A percentile compares a stretch with the other conserved stretches of the same genome.
These are phyloP conservation scores for Rosa lucieae DNA, from an alignment of 306 rosid genomes.

Conservation along the genomic window DNA sequence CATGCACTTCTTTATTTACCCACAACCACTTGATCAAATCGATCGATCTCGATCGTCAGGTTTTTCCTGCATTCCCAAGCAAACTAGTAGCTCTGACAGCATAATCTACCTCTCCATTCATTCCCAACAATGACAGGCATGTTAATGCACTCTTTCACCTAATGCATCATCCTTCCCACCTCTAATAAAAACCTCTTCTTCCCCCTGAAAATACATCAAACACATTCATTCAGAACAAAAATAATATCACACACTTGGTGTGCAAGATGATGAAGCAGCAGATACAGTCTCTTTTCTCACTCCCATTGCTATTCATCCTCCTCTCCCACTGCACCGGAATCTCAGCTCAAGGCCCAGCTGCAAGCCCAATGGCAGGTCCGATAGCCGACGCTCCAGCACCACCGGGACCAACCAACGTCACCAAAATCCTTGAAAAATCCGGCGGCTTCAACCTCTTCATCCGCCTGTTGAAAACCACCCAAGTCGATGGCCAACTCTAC, in stretches of 20 bases:
- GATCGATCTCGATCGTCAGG: conserved; percentile 26
- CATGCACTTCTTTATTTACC: neutral
- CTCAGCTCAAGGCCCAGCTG: conserved; percentile 21
- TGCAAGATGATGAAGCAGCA: conserved; percentile 32
- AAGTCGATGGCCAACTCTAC: conserved; percentile 47
- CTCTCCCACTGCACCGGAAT: conserved; percentile 22
- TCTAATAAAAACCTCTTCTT: conserved; percentile 42
- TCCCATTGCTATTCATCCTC: conserved; percentile 32
- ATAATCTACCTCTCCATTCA: conserved; percentile 40
- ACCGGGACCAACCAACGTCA: conserved; percentile 44
- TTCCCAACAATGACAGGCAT: conserved; percentile 32
- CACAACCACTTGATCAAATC: conserved; percentile 12
- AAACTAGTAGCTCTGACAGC: conserved; percentile 40
- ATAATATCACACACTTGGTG: neutral
- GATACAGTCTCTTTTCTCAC: conserved; percentile 29
- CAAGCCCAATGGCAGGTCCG: conserved; percentile 5
- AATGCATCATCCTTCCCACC: conserved; percentile 8
- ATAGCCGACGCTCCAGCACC: conserved; percentile 39
- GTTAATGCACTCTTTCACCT: conserved; percentile 20
- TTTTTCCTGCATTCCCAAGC: conserved; percentile 66
- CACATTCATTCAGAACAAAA: neutral
- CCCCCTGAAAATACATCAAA: conserved; percentile 28
- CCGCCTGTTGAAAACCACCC: conserved; percentile 56
- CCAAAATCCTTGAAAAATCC: conserved; percentile 59
- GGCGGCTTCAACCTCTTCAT: conserved; percentile 52